Percentiles rank a stretch among this genome's conserved stretches.
Conservation (phyloP, 805 yeast species). For the Ogataea corticis region DNA sequence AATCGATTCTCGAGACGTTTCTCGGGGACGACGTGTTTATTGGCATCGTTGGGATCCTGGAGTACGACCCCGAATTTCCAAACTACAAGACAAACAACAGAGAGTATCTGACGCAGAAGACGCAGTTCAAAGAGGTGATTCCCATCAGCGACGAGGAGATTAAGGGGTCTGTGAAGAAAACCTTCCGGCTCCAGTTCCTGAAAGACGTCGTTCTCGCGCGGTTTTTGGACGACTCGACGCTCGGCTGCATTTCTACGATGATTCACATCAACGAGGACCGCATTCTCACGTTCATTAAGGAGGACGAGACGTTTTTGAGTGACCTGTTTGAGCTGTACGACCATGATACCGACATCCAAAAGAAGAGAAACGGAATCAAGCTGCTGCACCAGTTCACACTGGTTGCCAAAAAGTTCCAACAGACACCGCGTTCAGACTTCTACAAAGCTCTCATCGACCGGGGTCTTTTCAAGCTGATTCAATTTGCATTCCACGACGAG, state of each 20-base stretch:
- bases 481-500: slow-evolving; percentile 65
- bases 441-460: slow-evolving; percentile 60
- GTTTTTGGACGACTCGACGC: slow-evolving; percentile 76
- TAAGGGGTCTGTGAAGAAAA: slow-evolving; percentile 62
- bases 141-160: slow-evolving; percentile 56
- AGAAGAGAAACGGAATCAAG: slow-evolving; percentile 68
- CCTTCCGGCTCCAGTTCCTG: slow-evolving; percentile 75
- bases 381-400: slow-evolving; percentile 78
- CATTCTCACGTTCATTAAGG: slow-evolving; percentile 58
- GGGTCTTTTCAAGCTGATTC: slow-evolving; percentile 70
- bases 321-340: slow-evolving; percentile 61
- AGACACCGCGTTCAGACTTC: slow-evolving; percentile 62
- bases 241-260: slow-evolving; percentile 63
- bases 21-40: slow-evolving; percentile 51
- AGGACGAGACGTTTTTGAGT: slow-evolving; percentile 51
- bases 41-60: slow-evolving; percentile 77
- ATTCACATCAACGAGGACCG: slow-evolving; percentile 70
- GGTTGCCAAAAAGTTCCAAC: slow-evolving; percentile 67
- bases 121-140: slow-evolving; percentile 69
- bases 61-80: slow-evolving; percentile 89
- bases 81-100: slow-evolving; percentile 77
- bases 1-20: slow-evolving; percentile 56
- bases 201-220: slow-evolving; percentile 87
- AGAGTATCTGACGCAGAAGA: slow-evolving; percentile 55
- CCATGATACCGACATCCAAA: slow-evolving; percentile 18